phyloP scores from a whole-genome alignment of 495 filamentous ascomycete genomes.

The Viridothelium virens region DNA sequence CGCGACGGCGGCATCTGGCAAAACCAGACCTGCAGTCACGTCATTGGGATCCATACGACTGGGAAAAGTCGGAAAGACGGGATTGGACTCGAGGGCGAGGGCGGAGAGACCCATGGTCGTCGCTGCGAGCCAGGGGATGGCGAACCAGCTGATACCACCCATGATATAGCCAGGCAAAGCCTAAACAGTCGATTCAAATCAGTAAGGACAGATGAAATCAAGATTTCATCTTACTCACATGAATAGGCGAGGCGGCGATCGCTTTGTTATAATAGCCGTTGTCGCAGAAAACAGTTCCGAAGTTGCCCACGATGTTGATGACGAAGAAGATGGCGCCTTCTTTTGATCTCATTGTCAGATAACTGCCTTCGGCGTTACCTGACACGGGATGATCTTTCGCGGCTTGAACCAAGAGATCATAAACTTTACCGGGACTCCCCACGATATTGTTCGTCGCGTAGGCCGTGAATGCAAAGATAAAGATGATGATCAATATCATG shows the following conservation, averaged over 20 bases:
- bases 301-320: constrained; percentile 54
- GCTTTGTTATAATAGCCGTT: constrained; percentile 82
- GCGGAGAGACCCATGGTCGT: constrained; percentile 92
- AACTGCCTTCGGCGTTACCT: constrained; percentile 79
- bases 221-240: constrained; percentile 26
- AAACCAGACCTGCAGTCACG: constrained; percentile 77
- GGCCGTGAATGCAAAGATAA: constrained; percentile 81
- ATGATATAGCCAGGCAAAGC: constrained; percentile 90
- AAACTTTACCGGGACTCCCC: constrained; percentile 73
- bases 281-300: constrained; percentile 31
- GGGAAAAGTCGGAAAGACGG: constrained; percentile 65
- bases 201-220: no score
- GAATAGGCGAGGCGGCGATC: constrained; percentile 81
- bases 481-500: constrained; percentile 79
- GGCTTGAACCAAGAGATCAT: constrained; percentile 68
- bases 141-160: constrained; percentile 89
- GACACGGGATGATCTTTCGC: constrained; percentile 65
- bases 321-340: constrained; percentile 93
- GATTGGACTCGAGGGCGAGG: constrained; percentile 69
- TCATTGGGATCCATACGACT: constrained; percentile 64
- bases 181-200: constrained; percentile 55
- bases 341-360: constrained; percentile 81
- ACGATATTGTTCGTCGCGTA: constrained; percentile 69
- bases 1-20: constrained; percentile 85
- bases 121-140: constrained; percentile 87